Evolutionary conservation across 306 rosid species (phyloP).

Genomic region (Fagus sylvatica): DNA sequence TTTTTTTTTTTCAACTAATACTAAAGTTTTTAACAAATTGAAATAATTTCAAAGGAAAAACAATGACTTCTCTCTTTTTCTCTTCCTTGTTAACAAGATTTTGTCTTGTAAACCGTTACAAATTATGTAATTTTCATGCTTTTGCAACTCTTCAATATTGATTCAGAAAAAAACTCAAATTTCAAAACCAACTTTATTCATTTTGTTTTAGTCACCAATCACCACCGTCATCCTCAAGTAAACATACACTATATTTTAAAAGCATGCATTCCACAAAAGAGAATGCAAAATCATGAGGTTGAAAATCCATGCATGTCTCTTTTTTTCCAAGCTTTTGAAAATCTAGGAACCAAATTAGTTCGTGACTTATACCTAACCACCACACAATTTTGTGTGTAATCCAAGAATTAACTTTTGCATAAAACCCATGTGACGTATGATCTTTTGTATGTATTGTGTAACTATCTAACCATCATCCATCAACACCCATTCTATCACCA

Average conservation of each 20-base stretch:
- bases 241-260: neutral
- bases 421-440: neutral
- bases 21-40: no score
- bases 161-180: no score
- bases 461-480: neutral
- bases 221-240: no score
- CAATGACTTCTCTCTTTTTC: no score
- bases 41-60: no score
- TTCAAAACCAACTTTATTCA: no score
- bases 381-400: neutral
- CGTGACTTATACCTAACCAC: neutral
- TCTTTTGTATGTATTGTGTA: neutral
- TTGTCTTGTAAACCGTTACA: no score
- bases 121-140: no score
- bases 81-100: no score
- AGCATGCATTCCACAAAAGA: neutral
- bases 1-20: no score
- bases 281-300: neutral
- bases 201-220: no score
- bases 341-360: neutral
- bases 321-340: neutral
- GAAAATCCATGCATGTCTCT: neutral
- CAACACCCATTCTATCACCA: neutral
- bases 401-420: conserved; percentile 8
- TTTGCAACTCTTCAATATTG: no score